Evolutionary conservation across 208 protist genomes (phyloP), one percentile per base, ranked within the genome.

Genomic region (Acanthamoeba sp.): DNA sequence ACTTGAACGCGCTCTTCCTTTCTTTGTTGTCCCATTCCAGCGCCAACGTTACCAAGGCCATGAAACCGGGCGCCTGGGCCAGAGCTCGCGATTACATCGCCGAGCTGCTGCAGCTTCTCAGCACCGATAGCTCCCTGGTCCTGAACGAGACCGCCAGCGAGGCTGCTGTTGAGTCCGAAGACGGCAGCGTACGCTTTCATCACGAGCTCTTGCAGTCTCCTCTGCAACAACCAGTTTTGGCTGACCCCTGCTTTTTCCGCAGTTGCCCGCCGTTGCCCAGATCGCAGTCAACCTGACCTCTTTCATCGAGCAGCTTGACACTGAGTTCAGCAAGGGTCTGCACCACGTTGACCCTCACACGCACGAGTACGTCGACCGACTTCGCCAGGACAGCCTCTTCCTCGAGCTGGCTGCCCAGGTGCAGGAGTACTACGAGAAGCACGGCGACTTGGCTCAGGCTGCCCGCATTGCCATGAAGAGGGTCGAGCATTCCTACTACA

Each of bases 401-500:
- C 50, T 97, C 16, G n/a, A 71, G 10, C 90, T 97, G 1, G 95
- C 92, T 40, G 45, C n/a, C 16, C 22, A 91, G 18, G 73, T 95
- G 6, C 95, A 98, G 82, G 27, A 96, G 1, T 96, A 96, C 42
- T 95, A 97, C 48, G 73, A 95, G 27, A 0, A 27, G n/a, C 14
- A 50, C 22, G 34, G 45, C 18, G 92, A 84, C 27, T 66, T 55
- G 24, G 59, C 71, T 7, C 64, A 69, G 6, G 91, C 95, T 18
- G 95, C 96, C 4, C 92, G 96, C 27, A 52, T 95, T 38, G 96
- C 96, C 40, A 64, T 96, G 50, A 95, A 94, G 71, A 94, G 96
- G 73, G 20, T 98, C 32, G 97, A 98, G 94, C 97, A 98, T 91
- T 40, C 97, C 38, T 98, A 98, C 91, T 97, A 96, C 89, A 97